A percentile compares a stretch with the other conserved stretches of the same genome.
phyloP scores from a whole-genome alignment of 192 early-diverging fungal species.

The Backusella tarrabulga region DNA sequence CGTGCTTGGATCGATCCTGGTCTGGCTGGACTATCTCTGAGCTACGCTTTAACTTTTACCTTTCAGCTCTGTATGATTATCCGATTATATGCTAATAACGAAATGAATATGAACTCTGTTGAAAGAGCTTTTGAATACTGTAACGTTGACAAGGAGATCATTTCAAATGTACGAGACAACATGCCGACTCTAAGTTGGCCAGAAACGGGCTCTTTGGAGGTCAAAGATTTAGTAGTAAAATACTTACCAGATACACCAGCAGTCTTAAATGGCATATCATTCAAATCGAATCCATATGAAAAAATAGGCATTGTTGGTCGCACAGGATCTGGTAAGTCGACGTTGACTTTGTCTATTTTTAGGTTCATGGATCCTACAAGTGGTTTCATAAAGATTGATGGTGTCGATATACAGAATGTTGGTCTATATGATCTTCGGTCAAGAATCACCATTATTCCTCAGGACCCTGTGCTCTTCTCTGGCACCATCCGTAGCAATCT shows the following conservation, averaged over 20 bases:
- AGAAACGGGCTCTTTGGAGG: slow-evolving; percentile 23
- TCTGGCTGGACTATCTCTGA: slow-evolving; percentile 79
- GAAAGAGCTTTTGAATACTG: slow-evolving; percentile 86
- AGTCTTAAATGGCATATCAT: slow-evolving; percentile 43
- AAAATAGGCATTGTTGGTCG: slow-evolving; percentile 54
- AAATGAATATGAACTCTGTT: slow-evolving; percentile 85
- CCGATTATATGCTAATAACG: slow-evolving; percentile 74
- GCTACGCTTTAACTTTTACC: slow-evolving; percentile 82
- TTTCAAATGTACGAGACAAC: not conserved
- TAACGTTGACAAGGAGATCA: slow-evolving; percentile 73
- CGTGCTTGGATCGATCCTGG: slow-evolving; percentile 67
- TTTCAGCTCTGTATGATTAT: slow-evolving; percentile 75
- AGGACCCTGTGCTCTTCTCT: slow-evolving; percentile 70
- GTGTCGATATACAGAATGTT: slow-evolving; percentile 66
- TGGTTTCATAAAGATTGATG: slow-evolving; percentile 63
- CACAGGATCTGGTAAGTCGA: slow-evolving; percentile 53
- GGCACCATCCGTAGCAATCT: slow-evolving; percentile 62
- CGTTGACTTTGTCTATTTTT: slow-evolving; percentile 46
- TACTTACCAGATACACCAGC: slow-evolving; percentile 44
- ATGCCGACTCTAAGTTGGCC: slow-evolving; percentile 28
- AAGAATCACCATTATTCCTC: slow-evolving; percentile 85
- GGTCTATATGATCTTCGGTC: slow-evolving; percentile 66
- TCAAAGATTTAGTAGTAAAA: slow-evolving; percentile 32
- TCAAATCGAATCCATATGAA: slow-evolving; percentile 33
- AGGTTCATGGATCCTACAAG: slow-evolving; percentile 47